Conservation (phyloP, 1,139 yeast genomes). For the Candida dubliniensis region DNA sequence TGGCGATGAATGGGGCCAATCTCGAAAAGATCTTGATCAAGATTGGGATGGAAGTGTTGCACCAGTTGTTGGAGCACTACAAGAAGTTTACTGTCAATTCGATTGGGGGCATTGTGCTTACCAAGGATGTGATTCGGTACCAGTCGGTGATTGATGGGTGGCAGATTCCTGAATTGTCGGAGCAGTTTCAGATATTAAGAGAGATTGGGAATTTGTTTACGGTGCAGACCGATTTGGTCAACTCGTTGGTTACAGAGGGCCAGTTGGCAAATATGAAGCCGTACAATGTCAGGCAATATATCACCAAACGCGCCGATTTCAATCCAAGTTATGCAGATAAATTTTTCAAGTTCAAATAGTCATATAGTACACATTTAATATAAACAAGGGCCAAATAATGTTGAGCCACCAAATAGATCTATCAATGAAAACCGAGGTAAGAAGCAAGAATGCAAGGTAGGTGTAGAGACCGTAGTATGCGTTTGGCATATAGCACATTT, state of each 20-base stretch:
- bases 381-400: conserved; percentile 6
- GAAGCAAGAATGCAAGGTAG: conserved; percentile 6
- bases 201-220: conserved; percentile 86
- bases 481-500: conserved; percentile 69
- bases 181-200: conserved; percentile 68
- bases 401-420: conserved; percentile 1
- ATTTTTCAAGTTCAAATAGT: conserved; percentile 30
- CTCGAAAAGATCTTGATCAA: conserved; percentile 52
- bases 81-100: conserved; percentile 75
- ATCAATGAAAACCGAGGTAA: neutral
- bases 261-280: conserved; percentile 71
- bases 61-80: conserved; percentile 67
- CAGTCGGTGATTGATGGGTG: conserved; percentile 73
- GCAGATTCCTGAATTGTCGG: conserved; percentile 64
- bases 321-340: conserved; percentile 55
- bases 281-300: conserved; percentile 63
- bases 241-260: conserved; percentile 81
- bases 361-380: conserved; percentile 11
- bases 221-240: conserved; percentile 66
- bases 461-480: conserved; percentile 43
- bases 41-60: conserved; percentile 62
- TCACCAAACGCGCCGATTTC: conserved; percentile 71
- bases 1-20: conserved; percentile 53
- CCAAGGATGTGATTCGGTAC: conserved; percentile 80
- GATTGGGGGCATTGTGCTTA: conserved; percentile 80